Conservation (phyloP, 1,284 basidiomycete genomes). For the Boletus hoseneyae region DNA sequence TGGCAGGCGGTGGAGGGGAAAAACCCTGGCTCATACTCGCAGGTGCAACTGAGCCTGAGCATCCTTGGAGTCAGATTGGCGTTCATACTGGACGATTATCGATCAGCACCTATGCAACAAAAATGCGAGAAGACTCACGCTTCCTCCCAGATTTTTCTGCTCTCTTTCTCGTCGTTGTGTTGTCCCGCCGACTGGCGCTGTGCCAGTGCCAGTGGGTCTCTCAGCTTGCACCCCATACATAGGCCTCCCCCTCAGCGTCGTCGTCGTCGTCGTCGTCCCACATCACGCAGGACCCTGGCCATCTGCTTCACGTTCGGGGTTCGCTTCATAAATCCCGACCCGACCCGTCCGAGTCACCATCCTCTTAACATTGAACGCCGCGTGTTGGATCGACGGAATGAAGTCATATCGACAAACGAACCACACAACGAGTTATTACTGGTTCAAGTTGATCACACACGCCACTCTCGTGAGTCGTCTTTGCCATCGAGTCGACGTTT, state of each 20-base stretch:
- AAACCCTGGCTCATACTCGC: constrained; percentile 28
- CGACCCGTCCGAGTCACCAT: constrained; percentile 5
- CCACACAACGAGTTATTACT: constrained; percentile 12
- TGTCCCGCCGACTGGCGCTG: too few relatives aligned
- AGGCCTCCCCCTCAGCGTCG: not conserved
- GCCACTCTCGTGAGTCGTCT: constrained; percentile 6
- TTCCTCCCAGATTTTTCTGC: constrained; percentile 41
- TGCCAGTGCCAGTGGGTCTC: not conserved
- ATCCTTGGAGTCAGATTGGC: constrained; percentile 26
- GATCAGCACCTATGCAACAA: constrained; percentile 3
- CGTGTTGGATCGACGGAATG: not conserved
- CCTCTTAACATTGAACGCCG: constrained; percentile 5
- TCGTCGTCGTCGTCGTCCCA: constrained; percentile 43
- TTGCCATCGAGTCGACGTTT: constrained; percentile 11
- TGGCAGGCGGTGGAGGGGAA: constrained; percentile 25
- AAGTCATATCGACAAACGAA: not conserved
- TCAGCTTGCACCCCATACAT: too few relatives aligned
- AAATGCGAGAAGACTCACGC: constrained; percentile 36
- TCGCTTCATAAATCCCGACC: constrained; percentile 3
- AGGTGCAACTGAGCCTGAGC: constrained; percentile 41
- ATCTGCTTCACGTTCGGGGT: constrained; percentile 1
- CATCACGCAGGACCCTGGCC: constrained; percentile 34
- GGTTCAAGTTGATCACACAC: constrained; percentile 22
- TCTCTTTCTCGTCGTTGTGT: constrained; percentile 28
- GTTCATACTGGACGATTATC: constrained; percentile 14